Evolutionary conservation across 495 filamentous ascomycete genomes (phyloP), one percentile per base, ranked within the genome.

Genomic region (Talaromyces borbonicus): DNA sequence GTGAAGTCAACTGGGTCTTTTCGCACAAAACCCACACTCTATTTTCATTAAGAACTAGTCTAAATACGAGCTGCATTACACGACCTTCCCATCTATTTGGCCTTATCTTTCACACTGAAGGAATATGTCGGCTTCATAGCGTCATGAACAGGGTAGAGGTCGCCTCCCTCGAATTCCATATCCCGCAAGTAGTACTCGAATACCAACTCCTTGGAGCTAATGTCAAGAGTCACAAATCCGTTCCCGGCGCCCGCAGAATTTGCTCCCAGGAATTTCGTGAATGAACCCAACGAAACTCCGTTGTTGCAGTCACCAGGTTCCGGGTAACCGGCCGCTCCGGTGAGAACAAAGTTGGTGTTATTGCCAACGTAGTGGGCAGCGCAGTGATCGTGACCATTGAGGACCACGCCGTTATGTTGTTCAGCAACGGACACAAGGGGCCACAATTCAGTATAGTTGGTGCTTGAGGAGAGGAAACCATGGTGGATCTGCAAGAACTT

Each of bases 381-480:
- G 29, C 51, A 56, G 51, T 56, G 54, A 26, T 56, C 54, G 25
- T 56, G 54, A 20, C 54, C 54, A 23, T 56, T 56, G 7, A 56
- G 9, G n/a, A 56, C 54, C 12, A 54, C 42, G 14, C 30, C 52
- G 44, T 56, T 42, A 49, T 56, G 42, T 26, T 53, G 31, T 8
- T 49, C 47, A 16, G 51, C 54, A 29, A 56, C 49, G 3, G 53
- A 43, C 18, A 56, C 47, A 20, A 56, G 26, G 1, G 54, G 54
- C 12, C 29, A 30, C 6, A 56, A 49, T 49, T 56, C 52, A 20
- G 43, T 45, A n/a, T 45, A 45, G 48, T 56, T 56, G 38, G 22
- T 36, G 11, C 40, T 43, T 8, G 51, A 53, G 24, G 51, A 54
- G 14, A 56, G 31, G 33, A 48, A 54, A 11, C 48, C 51, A 32